Base-by-base conservation (phyloP, 305 asterid species). In the Euphrasia arctica region DNA sequence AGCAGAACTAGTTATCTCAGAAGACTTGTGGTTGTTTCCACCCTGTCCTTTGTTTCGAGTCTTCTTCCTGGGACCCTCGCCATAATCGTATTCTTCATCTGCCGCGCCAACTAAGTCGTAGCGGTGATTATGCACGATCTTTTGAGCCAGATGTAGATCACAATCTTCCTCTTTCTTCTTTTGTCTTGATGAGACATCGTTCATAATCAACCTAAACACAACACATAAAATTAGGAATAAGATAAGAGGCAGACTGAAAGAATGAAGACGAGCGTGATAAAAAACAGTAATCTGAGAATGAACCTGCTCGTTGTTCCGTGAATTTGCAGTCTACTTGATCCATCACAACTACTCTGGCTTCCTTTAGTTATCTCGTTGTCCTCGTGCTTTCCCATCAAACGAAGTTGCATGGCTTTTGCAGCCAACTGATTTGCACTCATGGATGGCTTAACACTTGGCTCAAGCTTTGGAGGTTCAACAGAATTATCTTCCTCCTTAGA, bases 71-170 rank as follows among this genome's bases (percentile, higher is more conserved):
- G 97, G 94, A 57, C 87, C 89, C 31, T 75, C 95, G 50, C 90
- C 98, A 69, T 84, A 83, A 70, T 92, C 98, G 69, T 92, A 89
- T 78, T 92, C 98, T 69, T 90, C 97, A 74, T 92, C 96, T 28
- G 96, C 95, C 76, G 78, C 91, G 69, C 76, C 73, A 61, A 89
- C 73, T 50, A 67, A 51, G 67, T 68, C 81, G 71, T 74, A 92
- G 47, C 82, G 75, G 65, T 85, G 81, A 72, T 87, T 88, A 22
- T 78, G 82, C 77, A 72, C 60, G 65, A 92, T 92, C 54, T 69
- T 84, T 70, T 82, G 81, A 72, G 98, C 97, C 54, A 92, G 82
- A 84, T 85, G 87, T 79, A 84, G 47, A 69, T 92, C 96, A 13
- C 76, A 80, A 81, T 92, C 96, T 59, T 87, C 98, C 73, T 82